Conservation (phyloP, 768 basidiomycete genomes). For the Dioszegia aurantiaca region DNA sequence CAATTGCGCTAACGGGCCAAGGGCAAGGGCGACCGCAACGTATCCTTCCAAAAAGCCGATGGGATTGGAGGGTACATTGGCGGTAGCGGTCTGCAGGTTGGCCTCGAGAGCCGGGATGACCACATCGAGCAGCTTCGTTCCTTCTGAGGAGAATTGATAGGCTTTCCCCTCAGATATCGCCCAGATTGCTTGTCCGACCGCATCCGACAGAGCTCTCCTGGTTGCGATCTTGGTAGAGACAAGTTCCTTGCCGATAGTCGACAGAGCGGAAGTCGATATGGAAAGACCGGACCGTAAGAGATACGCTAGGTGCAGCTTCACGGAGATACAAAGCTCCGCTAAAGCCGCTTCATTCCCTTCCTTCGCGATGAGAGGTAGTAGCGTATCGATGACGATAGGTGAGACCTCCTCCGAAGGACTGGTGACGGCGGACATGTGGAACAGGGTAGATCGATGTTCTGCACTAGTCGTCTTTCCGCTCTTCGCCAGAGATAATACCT, state of each 20-base stretch:
- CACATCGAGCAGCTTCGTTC: slow-evolving; percentile 59
- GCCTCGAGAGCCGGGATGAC: slow-evolving; percentile 66
- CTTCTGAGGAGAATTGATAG: slow-evolving; percentile 54
- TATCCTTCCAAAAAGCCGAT: slow-evolving; percentile 81
- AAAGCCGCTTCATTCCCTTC: slow-evolving; percentile 73
- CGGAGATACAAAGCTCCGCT: slow-evolving; percentile 58
- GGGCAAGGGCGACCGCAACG: slow-evolving; percentile 65
- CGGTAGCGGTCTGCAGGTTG: slow-evolving; percentile 64
- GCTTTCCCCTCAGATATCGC: slow-evolving; percentile 40
- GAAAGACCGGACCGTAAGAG: slow-evolving; percentile 56
- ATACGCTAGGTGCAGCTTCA: slow-evolving; percentile 63
- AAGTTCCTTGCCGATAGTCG: slow-evolving; percentile 70
- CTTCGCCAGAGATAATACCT: slow-evolving; percentile 71
- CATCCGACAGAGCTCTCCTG: slow-evolving; percentile 63
- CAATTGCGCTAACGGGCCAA: slow-evolving; percentile 62
- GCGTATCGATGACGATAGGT: slow-evolving; percentile 54
- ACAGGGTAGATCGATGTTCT: slow-evolving; percentile 78
- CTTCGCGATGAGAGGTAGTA: slow-evolving; percentile 61
- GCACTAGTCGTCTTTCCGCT: slow-evolving; percentile 80
- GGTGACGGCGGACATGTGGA: slow-evolving; percentile 68
- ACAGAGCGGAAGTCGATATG: slow-evolving; percentile 56
- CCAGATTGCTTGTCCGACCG: slow-evolving; percentile 66
- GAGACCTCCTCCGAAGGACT: slow-evolving; percentile 59
- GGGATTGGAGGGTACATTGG: slow-evolving; percentile 61
- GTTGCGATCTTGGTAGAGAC: slow-evolving; percentile 62